Base-by-base conservation (phyloP, 768 basidiomycete species). In the Lactarius tabidus region DNA sequence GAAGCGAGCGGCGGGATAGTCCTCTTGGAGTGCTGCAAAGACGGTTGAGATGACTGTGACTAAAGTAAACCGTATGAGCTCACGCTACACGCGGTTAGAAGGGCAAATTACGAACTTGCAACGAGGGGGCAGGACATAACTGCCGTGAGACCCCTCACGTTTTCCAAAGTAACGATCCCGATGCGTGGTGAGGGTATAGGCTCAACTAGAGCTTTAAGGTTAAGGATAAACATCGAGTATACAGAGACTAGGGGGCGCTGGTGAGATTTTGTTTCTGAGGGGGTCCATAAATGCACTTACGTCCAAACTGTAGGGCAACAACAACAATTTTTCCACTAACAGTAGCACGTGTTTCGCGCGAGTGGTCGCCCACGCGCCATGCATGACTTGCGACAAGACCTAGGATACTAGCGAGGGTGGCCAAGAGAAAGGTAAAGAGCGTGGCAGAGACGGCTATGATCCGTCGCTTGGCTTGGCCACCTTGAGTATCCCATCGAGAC, bases 1-100 rank as follows among this genome's bases (percentile, higher is more conserved):
- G 17, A 66, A 62, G 28, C 65, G 65, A 35, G 60, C 39, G 33
- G 39, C 31, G 17, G 65, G 61, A 12, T 58, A 62, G 56, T 62
- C 61, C 31, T 66, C 65, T 58, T 66, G 65, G 57, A 66, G 60
- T 14, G 60, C 60, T 14, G 57, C 52, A 62, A 62, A 62, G 33
- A 58, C 41, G 8, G 62, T 57, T 28, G 65, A 66, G 35, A 66
- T 62, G 33, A 66, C 65, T 3, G 61, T 66, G 36, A 51, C 65
- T 66, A 20, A n/a, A 35, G 23, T 12, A 38, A 28, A 14, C 29
- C 10, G 17, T 6, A 33, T 62, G 20, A 45, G 36, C 33, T 38
- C 17, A 53, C 17, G 39, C 9, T 26, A 59, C 12, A 7, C 15
- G n/a, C 8, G 26, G 41, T 26, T 58, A 15, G 33, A 26, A 15